A percentile compares a stretch with the other conserved stretches of the same genome.
Conservation (phyloP, 2,329 filamentous ascomycete genomes). For the Colletotrichum magnum region DNA sequence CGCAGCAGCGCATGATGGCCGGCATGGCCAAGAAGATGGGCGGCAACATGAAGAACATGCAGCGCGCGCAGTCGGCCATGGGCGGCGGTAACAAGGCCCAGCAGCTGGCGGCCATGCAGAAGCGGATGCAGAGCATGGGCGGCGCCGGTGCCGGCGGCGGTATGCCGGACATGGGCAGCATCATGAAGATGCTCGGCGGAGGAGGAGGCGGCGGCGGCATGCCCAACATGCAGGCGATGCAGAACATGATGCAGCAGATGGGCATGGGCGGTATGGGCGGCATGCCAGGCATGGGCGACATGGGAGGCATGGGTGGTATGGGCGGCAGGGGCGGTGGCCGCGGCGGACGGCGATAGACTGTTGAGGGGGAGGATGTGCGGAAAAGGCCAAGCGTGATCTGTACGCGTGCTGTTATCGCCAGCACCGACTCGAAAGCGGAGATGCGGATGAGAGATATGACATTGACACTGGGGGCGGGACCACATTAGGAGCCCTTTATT, state of each 20-base stretch:
- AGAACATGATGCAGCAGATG: slow-evolving; percentile 84
- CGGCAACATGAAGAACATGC: slow-evolving; percentile 97
- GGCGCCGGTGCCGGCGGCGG: slow-evolving; percentile 74
- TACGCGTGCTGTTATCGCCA: background rate
- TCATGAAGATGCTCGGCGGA: slow-evolving; percentile 93
- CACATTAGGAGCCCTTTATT: slow-evolving; percentile 12
- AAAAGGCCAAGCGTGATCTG: background rate
- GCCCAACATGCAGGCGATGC: slow-evolving; percentile 83
- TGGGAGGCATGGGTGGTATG: slow-evolving; percentile 69
- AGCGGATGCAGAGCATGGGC: slow-evolving; percentile 93
- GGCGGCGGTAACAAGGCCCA: slow-evolving; percentile 91
- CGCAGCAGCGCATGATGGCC: slow-evolving; percentile 98
- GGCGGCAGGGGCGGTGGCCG: slow-evolving; percentile 65
- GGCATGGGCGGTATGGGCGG: slow-evolving; percentile 78
- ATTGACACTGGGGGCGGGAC: background rate
- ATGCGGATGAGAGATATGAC: slow-evolving; percentile 22
- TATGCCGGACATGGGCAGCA: slow-evolving; percentile 67
- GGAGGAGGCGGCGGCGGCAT: slow-evolving; percentile 72
- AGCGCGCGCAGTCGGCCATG: slow-evolving; percentile 91
- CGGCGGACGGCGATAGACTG: slow-evolving; percentile 80
- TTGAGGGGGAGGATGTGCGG: slow-evolving; percentile 57
- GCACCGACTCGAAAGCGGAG: background rate
- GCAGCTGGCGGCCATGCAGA: slow-evolving; percentile 97
- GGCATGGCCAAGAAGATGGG: slow-evolving; percentile 99
- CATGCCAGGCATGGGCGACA: slow-evolving; percentile 66